phyloP scores from a whole-genome alignment of 2,329 filamentous ascomycete genomes.

The Clarireedia homoeocarpa region DNA sequence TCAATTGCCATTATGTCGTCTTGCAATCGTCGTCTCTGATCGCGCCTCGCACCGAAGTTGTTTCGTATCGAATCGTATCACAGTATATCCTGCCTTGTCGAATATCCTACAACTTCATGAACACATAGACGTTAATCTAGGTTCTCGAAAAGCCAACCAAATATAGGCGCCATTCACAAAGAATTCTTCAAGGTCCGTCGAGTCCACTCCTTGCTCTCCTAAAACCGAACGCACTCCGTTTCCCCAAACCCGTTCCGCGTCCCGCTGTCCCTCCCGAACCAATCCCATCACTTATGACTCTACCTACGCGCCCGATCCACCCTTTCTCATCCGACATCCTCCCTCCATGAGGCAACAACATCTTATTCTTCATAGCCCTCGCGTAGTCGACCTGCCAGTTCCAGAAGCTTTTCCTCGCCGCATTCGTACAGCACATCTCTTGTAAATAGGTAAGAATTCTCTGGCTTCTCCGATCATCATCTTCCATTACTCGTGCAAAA shows the following conservation, averaged over 20 bases:
- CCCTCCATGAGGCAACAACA: constrained; percentile 12
- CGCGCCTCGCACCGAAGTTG: no score
- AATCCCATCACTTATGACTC: constrained; percentile 1
- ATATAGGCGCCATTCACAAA: no score
- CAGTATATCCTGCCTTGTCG: neutral
- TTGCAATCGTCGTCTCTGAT: no score
- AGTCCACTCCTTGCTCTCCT: neutral
- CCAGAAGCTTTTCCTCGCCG: constrained; percentile 41
- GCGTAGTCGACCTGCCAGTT: constrained; percentile 45
- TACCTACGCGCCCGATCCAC: constrained; percentile 1
- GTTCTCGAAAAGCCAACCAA: no score
- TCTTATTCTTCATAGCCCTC: constrained; percentile 9
- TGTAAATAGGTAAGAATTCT: constrained; percentile 42
- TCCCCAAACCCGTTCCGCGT: constrained; percentile 4
- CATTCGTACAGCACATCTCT: constrained; percentile 38
- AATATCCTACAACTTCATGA: no score
- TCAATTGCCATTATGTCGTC: no score
- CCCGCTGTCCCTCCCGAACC: neutral
- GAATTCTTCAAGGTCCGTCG: no score
- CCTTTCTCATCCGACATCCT: constrained; percentile 12
- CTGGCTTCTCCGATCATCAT: constrained; percentile 37
- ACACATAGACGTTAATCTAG: no score
- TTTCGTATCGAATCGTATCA: constrained; percentile 1
- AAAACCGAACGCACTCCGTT: constrained; percentile 6
- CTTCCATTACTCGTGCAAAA: constrained; percentile 8